Evolutionary conservation across 2,329 filamentous ascomycete genomes (phyloP), one percentile per base, ranked within the genome.

Genomic region (Xylaria sp.): DNA sequence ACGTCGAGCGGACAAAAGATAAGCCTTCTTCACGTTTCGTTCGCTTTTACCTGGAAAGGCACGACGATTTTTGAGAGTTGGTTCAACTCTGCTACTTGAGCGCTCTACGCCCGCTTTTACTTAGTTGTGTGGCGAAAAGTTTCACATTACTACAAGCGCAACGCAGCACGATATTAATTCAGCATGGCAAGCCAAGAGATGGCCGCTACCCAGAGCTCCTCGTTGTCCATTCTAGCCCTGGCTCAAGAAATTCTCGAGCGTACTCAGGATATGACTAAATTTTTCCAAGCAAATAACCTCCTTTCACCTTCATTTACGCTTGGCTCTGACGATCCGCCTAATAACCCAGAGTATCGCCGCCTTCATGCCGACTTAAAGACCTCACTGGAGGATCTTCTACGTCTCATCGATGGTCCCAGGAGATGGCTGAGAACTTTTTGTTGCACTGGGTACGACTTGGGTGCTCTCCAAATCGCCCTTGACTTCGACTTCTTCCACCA

Each of bases 401-500:
- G 17, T 2, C 40, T 60, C 1, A 33, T 60, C 4, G 40, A 60
- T 4, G 57, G 57, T 2, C 57, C 57, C 3, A 25, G 11, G 2
- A 54, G 4, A 23, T 54, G 37, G 13, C 27, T 33, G 2, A 10
- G 33, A 3, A 25, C 17, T 8, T 37, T 46, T 17, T 51, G 29
- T n/a, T 43, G 17, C 4, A 35, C 25, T 8, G 46, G 53, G 15
- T 52, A 59, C 21, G 60, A 65, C n/a, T 3, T 65, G 2, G 57
- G 15, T 3, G 56, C 60, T 3, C 29, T 63, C n/a, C 65, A 65
- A 23, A 51, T 62, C 29, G 65, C 65, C 2, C 60, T 67, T 1
- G 63, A 72, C 11, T 73, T 72, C 41, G 40, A 65, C 1, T 71
- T 74, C 46, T 74, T 73, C 59, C 47, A 40, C 1, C 21, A 70